Evolutionary conservation across 2,329 filamentous ascomycete species (phyloP).

Genomic region (Aspergillus sp.): DNA sequence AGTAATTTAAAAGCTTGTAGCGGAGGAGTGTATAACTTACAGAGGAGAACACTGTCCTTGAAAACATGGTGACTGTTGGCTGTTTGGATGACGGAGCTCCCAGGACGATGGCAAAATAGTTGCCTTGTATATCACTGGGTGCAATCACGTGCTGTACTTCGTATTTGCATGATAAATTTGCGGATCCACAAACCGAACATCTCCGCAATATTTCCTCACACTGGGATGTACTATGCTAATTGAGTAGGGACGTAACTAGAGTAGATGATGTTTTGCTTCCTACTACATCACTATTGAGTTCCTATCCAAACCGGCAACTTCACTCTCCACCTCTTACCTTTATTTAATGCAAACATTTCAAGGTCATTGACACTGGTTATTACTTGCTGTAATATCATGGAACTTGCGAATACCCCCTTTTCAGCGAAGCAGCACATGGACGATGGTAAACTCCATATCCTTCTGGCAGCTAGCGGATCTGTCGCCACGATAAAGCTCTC

Average conservation of each 20-base stretch:
- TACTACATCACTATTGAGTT: neutral
- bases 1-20: neutral
- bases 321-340: neutral
- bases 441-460: slow-evolving; percentile 29
- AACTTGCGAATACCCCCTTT: slow-evolving; percentile 7
- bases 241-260: neutral
- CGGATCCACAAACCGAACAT: neutral
- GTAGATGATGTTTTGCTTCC: neutral
- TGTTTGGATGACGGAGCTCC: neutral
- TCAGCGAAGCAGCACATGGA: slow-evolving; percentile 19
- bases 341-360: no score
- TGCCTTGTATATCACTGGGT: neutral
- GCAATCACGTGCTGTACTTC: neutral
- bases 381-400: neutral
- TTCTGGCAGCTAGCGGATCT: slow-evolving; percentile 67
- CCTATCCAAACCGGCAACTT: no score
- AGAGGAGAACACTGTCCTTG: slow-evolving; percentile 21
- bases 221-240: neutral
- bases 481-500: slow-evolving; percentile 89
- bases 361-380: no score
- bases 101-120: neutral
- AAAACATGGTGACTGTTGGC: slow-evolving; percentile 27
- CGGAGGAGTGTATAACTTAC: slow-evolving; percentile 10
- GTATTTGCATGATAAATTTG: no score
- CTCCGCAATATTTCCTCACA: neutral